A percentile compares a stretch with the other conserved stretches of the same genome.
Evolutionary conservation across 2,329 filamentous ascomycete genomes (phyloP).

Genomic region (Magnaporthiopsis incrustans): DNA sequence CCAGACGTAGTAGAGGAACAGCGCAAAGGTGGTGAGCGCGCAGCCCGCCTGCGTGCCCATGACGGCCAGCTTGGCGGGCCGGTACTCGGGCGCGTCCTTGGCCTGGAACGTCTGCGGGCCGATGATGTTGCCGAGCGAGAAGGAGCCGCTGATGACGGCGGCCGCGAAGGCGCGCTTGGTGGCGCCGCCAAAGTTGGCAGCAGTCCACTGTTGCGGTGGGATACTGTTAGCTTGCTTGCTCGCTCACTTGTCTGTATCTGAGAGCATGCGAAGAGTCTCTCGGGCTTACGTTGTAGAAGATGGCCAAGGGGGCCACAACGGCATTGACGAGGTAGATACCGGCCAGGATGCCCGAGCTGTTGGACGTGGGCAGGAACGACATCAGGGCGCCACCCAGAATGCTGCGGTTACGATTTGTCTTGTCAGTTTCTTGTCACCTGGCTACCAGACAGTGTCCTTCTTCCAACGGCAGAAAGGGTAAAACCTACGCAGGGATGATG

Average conservation of each 20-base stretch:
- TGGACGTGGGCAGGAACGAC: conserved; percentile 37
- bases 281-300: conserved; percentile 31
- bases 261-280: conserved; percentile 29
- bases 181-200: conserved; percentile 19
- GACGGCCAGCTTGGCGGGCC: conserved; percentile 56
- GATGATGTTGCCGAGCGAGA: conserved; percentile 44
- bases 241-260: conserved; percentile 20
- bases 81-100: conserved; percentile 49
- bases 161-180: conserved; percentile 52
- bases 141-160: conserved; percentile 42
- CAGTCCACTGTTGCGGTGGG: conserved; percentile 8
- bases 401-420: conserved; percentile 13
- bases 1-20: conserved; percentile 40
- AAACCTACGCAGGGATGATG: conserved; percentile 31
- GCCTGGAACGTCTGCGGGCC: conserved; percentile 50
- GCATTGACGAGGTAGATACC: conserved; percentile 42
- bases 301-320: conserved; percentile 32
- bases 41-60: conserved; percentile 39
- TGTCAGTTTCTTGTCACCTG: not conserved
- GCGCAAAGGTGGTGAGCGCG: conserved; percentile 26
- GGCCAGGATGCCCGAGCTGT: conserved; percentile 34
- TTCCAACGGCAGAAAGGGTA: conserved; percentile 12
- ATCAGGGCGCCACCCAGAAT: conserved; percentile 39
- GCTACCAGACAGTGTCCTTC: not conserved
- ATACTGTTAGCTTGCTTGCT: conserved; percentile 12